Base-by-base conservation (phyloP, 139 green algal species). In the Closterium sp. region DNA sequence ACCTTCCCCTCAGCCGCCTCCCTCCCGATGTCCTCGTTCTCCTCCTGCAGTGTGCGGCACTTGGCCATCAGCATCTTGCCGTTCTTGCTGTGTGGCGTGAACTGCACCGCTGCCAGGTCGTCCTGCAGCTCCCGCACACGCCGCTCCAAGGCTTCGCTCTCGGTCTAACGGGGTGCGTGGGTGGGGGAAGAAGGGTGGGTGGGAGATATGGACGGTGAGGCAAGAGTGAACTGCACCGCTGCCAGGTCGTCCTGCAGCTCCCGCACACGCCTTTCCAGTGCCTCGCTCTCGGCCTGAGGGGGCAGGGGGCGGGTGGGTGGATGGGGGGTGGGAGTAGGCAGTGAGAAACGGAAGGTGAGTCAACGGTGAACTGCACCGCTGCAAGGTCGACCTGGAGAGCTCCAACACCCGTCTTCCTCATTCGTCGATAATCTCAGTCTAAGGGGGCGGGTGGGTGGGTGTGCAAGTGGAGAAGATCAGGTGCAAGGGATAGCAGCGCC, bases 21-120 rank as follows among this genome's bases (percentile, higher is more conserved):
- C 0, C 94, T 92, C 1, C 95, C 96, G 93, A 97, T 96, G 89
- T 97, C 96, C 90, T 97, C 96, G 90, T 97, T 97, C 90, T 97
- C 96, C 30, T 96, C 96, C 93, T 96, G 93, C 86, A 97, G 93
- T 6, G 91, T 95, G 16, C 94, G 88, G 94, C 96, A 98, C 92
- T 98, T 98, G 92, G 96, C 94, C 95, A 98, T 96, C 28, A 98
- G 95, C 95, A 96, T 95, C 86, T 96, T 95, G 23, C 96, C 96
- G 64, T 95, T 92, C 90, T 97, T 97, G 93, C 91, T 95, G 38
- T 97, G 95, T 90, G 96, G 96, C 6, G 93, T 96, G 93, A 97
- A 98, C 84, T 91, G 93, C 32, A 96, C 94, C 21, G 94, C 96
- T 33, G 95, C 92, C 90, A 97, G 93, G 88, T 98, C 96, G 89